Evolutionary conservation across 352 stramenopile species (phyloP).

Genomic region (Phytopythium litorale): DNA sequence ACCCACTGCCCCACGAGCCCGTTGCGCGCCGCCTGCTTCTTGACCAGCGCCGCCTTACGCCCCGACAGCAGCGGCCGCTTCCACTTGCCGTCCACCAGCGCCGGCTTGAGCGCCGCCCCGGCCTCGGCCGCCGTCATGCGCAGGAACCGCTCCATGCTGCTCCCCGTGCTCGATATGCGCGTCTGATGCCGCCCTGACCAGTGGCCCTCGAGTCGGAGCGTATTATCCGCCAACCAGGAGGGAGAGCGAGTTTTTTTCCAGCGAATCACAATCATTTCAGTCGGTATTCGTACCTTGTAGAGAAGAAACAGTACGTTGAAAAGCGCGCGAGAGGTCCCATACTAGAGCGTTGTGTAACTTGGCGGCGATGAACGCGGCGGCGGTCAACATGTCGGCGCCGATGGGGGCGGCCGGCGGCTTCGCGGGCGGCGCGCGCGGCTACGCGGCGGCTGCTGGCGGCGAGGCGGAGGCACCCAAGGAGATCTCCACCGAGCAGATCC

Average conservation of each 20-base stretch:
- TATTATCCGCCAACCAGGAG: conserved; percentile 25
- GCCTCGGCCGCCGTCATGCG: conserved; percentile 68
- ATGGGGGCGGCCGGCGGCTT: conserved; percentile 29
- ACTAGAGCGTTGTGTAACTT: not conserved
- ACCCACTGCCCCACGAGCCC: conserved; percentile 74
- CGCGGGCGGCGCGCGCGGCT: conserved; percentile 12
- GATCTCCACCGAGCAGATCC: conserved; percentile 79
- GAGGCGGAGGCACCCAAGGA: conserved; percentile 58
- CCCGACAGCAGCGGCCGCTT: conserved; percentile 76
- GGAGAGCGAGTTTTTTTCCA: conserved; percentile 4
- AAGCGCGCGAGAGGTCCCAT: not conserved
- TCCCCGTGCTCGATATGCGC: not conserved
- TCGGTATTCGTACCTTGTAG: conserved; percentile 16
- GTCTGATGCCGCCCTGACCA: conserved; percentile 3
- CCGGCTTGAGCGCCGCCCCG: conserved; percentile 74
- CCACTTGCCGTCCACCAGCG: conserved; percentile 80
- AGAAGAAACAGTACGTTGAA: not conserved
- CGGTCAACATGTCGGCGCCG: conserved; percentile 15
- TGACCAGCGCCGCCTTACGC: conserved; percentile 78
- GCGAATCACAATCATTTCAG: conserved; percentile 13
- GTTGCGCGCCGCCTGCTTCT: conserved; percentile 75
- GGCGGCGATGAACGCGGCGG: conserved; percentile 16
- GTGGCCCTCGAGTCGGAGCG: conserved; percentile 15
- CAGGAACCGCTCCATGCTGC: conserved; percentile 67
- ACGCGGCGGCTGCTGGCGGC: conserved; percentile 23